phyloP scores from a whole-genome alignment of 1,139 yeast species.

The Arxiozyma slooffiae region DNA sequence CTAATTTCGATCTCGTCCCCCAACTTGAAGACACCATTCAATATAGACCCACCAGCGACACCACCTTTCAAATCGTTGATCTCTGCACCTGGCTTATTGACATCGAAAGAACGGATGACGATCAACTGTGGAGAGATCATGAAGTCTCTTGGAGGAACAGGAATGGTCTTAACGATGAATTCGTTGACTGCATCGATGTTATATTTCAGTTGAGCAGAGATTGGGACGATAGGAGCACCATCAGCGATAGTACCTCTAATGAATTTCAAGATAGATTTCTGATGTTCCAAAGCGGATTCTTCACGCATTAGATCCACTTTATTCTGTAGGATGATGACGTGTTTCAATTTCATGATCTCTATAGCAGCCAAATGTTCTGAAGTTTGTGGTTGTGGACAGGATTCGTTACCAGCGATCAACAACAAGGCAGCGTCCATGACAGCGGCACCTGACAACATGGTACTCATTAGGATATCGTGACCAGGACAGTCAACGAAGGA shows the following conservation, averaged over 20 bases:
- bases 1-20: slow-evolving; percentile 98
- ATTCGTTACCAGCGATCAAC: slow-evolving; percentile 95
- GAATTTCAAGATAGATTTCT: slow-evolving; percentile 81
- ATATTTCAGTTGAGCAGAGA: slow-evolving; percentile 96
- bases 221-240: slow-evolving; percentile 98
- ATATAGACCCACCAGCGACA: slow-evolving; percentile 98
- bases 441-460: slow-evolving; percentile 99
- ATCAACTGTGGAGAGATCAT: slow-evolving; percentile 87
- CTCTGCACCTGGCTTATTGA: slow-evolving; percentile 97
- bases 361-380: slow-evolving; percentile 99
- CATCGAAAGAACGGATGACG: slow-evolving; percentile 97
- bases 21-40: slow-evolving; percentile 90
- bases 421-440: slow-evolving; percentile 99
- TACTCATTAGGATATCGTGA: slow-evolving; percentile 99
- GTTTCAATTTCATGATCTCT: slow-evolving; percentile 96
- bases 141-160: slow-evolving; percentile 94
- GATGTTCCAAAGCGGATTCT: slow-evolving; percentile 91
- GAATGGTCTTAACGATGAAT: slow-evolving; percentile 89
- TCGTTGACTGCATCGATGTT: slow-evolving; percentile 98
- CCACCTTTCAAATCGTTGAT: slow-evolving; percentile 97
- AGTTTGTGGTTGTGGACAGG: slow-evolving; percentile 99
- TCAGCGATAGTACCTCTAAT: slow-evolving; percentile 98
- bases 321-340: slow-evolving; percentile 91
- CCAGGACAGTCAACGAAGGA: slow-evolving; percentile 99
- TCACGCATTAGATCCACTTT: slow-evolving; percentile 98